Base-by-base conservation (phyloP, 768 basidiomycete genomes). In the Macrolepiota albuminosa region DNA sequence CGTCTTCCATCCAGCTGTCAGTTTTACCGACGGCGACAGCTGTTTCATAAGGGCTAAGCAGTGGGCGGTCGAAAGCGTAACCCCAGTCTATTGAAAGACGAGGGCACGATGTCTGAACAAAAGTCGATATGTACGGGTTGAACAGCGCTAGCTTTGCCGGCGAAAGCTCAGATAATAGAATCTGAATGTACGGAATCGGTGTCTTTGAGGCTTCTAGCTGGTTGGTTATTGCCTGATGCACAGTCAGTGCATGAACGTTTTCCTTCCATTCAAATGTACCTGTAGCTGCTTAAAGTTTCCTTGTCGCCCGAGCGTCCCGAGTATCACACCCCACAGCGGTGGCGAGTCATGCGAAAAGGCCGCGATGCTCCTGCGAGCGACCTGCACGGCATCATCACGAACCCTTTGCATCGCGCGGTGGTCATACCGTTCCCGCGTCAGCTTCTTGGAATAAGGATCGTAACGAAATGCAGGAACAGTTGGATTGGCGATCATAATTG, bases 401-500 rank as follows among this genome's bases (percentile, higher is more conserved):
- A 88, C 73, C 0, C 71, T 68, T 50, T 87, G 83, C 97, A 99
- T 99, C 75, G 94, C 89, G 9, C 75, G 71, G 67, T 98, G 94
- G 66, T 93, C 83, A 65, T 98, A 99, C 4, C 86, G 81, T 70
- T 99, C 97, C 59, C 93, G 78, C 1, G 97, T 98, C 54, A 99
- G 80, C 69, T 95, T 97, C 73, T 99, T 99, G 24, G 94, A 93
- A 72, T 98, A 99, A 4, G 97, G 97, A 69, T 98, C 97, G 73
- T 98, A 99, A 24, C 97, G 86, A 76, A 97, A 99, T 0, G 97
- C 95, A 11, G 97, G 95, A 18, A 98, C 81, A 34, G 82, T 73
- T 0, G 97, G 97, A 71, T 99, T 99, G n/a, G 95, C 94, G 60
- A 99, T 97, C 97, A 99, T 99, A 71, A 98, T 95, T 14, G 93